These are phyloP conservation scores for Xylaria venustula DNA, from an alignment of 495 filamentous ascomycete genomes.

Conservation along the genomic window DNA sequence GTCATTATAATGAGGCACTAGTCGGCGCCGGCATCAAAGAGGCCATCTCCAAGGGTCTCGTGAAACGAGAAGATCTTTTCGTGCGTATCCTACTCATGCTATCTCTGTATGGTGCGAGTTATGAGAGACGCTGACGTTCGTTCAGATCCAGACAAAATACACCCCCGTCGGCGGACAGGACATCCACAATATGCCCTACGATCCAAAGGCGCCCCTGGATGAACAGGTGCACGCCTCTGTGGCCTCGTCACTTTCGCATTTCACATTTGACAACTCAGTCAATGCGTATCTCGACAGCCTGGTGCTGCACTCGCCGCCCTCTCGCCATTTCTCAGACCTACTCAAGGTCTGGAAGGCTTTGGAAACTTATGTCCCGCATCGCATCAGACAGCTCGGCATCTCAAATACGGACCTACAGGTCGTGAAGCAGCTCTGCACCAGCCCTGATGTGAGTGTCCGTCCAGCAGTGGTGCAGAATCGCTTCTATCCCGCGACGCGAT, in stretches of 20 bases:
- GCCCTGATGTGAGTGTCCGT: slow-evolving; percentile 31
- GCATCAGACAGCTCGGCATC: slow-evolving; percentile 66
- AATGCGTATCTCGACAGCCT: slow-evolving; percentile 69
- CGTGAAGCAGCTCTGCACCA: slow-evolving; percentile 49
- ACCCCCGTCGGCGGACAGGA: slow-evolving; percentile 63
- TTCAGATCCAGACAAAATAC: slow-evolving; percentile 79
- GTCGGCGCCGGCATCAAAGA: slow-evolving; percentile 63
- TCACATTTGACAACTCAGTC: slow-evolving; percentile 39
- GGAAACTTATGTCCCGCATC: slow-evolving; percentile 61
- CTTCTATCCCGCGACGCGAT: slow-evolving; percentile 59
- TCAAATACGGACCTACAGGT: slow-evolving; percentile 61
- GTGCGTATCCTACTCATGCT: slow-evolving; percentile 36
- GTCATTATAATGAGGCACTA: slow-evolving; percentile 74
- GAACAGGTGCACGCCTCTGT: slow-evolving; percentile 66
- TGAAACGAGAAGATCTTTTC: slow-evolving; percentile 61
- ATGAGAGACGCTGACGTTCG: slow-evolving; percentile 15
- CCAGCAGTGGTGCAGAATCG: slow-evolving; percentile 71
- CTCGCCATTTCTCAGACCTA: slow-evolving; percentile 51
- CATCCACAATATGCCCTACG: slow-evolving; percentile 58
- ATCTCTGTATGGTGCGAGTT: neutral
- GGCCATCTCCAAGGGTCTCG: slow-evolving; percentile 55
- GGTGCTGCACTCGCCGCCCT: slow-evolving; percentile 69
- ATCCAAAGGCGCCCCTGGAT: slow-evolving; percentile 47
- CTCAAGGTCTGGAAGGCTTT: slow-evolving; percentile 63
- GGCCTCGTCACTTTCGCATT: slow-evolving; percentile 65